phyloP scores from a whole-genome alignment of 805 yeast species.

The Lachancea thermotolerans region DNA sequence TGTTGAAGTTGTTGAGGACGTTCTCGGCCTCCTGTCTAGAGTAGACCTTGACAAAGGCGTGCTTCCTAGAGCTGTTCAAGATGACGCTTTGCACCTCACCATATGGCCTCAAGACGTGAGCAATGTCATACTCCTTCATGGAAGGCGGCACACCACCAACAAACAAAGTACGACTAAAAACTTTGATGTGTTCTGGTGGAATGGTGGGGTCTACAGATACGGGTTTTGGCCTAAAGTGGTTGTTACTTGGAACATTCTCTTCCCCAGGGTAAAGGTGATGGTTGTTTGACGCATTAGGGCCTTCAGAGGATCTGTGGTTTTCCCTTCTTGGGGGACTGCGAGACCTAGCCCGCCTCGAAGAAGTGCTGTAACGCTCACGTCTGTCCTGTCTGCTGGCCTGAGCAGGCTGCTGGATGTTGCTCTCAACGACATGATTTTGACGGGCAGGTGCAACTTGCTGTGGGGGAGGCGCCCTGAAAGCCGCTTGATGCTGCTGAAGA shows the following conservation, averaged over 20 bases:
- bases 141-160: slow-evolving; percentile 87
- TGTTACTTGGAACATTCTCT: slow-evolving; percentile 60
- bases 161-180: slow-evolving; percentile 82
- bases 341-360: slow-evolving; percentile 41
- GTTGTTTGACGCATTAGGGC: slow-evolving; percentile 22
- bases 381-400: slow-evolving; percentile 8
- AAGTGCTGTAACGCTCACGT: slow-evolving; percentile 6
- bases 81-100: slow-evolving; percentile 92
- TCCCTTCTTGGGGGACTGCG: slow-evolving; percentile 39
- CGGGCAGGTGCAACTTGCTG: slow-evolving; percentile 6
- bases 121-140: slow-evolving; percentile 71
- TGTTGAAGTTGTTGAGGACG: slow-evolving; percentile 65
- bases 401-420: slow-evolving; percentile 6
- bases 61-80: slow-evolving; percentile 80
- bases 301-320: slow-evolving; percentile 6
- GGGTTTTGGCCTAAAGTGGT: slow-evolving; percentile 69
- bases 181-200: slow-evolving; percentile 76
- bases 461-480: slow-evolving; percentile 10
- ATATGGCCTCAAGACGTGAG: slow-evolving; percentile 66
- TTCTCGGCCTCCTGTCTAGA: slow-evolving; percentile 87
- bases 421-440: not conserved
- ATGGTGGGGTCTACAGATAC: slow-evolving; percentile 63
- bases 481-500: slow-evolving; percentile 22
- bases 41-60: slow-evolving; percentile 92
- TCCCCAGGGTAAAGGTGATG: slow-evolving; percentile 42